Percentiles rank a stretch among this genome's conserved stretches.
These are phyloP conservation scores for Acacia crassicarpa DNA, from an alignment of 306 rosid genomes.

Conservation along the genomic window DNA sequence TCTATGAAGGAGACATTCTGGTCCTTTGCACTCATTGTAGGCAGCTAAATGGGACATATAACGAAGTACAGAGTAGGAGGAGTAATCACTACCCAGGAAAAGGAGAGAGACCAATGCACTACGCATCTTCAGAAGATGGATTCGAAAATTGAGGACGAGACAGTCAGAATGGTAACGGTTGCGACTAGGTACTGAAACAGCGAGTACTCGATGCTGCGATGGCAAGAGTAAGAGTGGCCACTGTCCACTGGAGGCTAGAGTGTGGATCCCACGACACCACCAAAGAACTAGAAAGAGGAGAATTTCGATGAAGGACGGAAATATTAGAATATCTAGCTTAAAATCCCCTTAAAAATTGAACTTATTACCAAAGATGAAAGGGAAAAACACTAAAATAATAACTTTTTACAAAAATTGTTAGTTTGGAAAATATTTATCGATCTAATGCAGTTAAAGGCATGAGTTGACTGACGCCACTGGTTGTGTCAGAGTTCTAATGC, in stretches of 20 bases:
- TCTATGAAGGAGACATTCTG: neutral
- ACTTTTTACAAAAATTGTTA: too few species aligned
- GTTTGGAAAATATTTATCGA: too few species aligned
- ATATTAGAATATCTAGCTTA: too few species aligned
- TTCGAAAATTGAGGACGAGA: neutral
- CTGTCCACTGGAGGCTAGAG: neutral
- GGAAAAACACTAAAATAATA: too few species aligned
- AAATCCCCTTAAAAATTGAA: too few species aligned
- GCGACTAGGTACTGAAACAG: neutral
- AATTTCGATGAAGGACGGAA: too few species aligned
- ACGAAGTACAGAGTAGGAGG: neutral
- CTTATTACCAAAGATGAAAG: too few species aligned
- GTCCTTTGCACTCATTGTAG: neutral
- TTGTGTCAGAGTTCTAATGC: too few species aligned
- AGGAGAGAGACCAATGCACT: constrained; percentile 29
- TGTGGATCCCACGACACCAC: neutral
- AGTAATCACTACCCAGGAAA: constrained; percentile 31
- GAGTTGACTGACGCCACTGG: too few species aligned
- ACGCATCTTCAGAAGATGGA: constrained; percentile 29
- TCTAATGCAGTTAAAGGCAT: too few species aligned
- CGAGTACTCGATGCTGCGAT: neutral
- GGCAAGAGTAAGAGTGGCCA: neutral
- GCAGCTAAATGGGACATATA: constrained; percentile 12
- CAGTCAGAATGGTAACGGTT: neutral
- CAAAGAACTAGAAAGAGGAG: neutral